Evolutionary conservation across 768 basidiomycete species (phyloP).

Genomic region (Mycena maculata): DNA sequence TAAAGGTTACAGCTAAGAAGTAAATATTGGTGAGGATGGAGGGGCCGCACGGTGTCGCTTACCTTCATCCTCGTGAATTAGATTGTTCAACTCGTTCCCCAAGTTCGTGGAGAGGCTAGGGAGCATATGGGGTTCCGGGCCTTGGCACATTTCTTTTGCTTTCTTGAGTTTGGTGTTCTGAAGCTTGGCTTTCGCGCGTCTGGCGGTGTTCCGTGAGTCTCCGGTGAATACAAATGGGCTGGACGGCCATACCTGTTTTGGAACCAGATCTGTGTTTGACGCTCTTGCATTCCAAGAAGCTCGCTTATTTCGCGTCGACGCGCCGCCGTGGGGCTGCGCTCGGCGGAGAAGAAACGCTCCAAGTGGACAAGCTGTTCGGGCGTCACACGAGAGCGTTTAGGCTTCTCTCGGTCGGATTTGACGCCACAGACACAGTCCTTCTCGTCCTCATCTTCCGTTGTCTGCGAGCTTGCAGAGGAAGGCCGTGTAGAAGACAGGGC

Average conservation of each 20-base stretch:
- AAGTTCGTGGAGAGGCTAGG: constrained; percentile 63
- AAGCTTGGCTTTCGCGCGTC: constrained; percentile 86
- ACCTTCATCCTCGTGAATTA: constrained; percentile 86
- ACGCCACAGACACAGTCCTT: constrained; percentile 47
- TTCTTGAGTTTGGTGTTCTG: constrained; percentile 68
- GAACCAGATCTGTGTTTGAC: constrained; percentile 92
- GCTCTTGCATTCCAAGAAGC: constrained; percentile 83
- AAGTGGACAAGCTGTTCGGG: constrained; percentile 83
- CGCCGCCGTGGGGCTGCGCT: constrained; percentile 78
- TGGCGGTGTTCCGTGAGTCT: constrained; percentile 41
- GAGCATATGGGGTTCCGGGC: constrained; percentile 58
- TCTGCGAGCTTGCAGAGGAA: constrained; percentile 39
- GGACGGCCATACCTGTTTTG: constrained; percentile 73
- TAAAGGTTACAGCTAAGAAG: constrained; percentile 72
- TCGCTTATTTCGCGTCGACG: constrained; percentile 80
- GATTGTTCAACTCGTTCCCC: constrained; percentile 68
- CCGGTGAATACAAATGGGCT: constrained; percentile 1
- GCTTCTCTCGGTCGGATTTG: constrained; percentile 63
- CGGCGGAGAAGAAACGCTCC: constrained; percentile 74
- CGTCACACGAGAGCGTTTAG: constrained; percentile 83
- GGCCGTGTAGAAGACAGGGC: constrained; percentile 42
- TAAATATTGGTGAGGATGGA: not conserved
- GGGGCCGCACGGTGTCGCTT: constrained; percentile 45
- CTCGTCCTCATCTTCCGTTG: constrained; percentile 45
- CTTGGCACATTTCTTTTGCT: constrained; percentile 47